phyloP scores from a whole-genome alignment of 2,329 filamentous ascomycete genomes.

The Sclerotinia trifoliorum region DNA sequence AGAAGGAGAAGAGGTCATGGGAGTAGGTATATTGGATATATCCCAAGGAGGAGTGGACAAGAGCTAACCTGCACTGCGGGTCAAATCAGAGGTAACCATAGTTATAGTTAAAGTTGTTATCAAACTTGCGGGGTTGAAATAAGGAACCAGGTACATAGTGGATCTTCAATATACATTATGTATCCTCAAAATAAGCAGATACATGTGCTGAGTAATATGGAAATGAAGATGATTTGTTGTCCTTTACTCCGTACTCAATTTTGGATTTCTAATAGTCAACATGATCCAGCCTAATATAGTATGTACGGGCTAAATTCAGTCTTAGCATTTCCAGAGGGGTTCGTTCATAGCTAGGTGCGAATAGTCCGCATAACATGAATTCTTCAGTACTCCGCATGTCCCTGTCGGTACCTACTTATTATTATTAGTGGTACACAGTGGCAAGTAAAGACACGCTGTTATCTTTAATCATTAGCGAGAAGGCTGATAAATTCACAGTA shows the following conservation, averaged over 20 bases:
- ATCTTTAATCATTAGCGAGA: constrained; percentile 20
- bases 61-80: neutral
- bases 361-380: neutral
- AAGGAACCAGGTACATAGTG: neutral
- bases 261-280: neutral
- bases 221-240: neutral
- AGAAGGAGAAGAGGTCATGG: neutral
- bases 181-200: neutral
- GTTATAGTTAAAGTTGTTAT: neutral
- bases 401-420: neutral
- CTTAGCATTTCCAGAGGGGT: neutral
- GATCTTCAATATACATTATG: neutral
- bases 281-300: neutral
- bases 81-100: neutral
- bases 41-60: neutral
- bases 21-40: neutral
- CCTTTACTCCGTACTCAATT: neutral
- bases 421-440: neutral
- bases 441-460: constrained; percentile 21
- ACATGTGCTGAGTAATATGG: neutral
- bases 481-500: constrained; percentile 25
- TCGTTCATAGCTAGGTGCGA: too few species aligned
- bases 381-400: neutral
- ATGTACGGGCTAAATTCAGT: neutral
- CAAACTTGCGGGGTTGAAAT: neutral